Percentiles rank a stretch among this genome's conserved stretches.
phyloP scores from a whole-genome alignment of 2,329 filamentous ascomycete genomes.

The Beauveria rudraprayagi region DNA sequence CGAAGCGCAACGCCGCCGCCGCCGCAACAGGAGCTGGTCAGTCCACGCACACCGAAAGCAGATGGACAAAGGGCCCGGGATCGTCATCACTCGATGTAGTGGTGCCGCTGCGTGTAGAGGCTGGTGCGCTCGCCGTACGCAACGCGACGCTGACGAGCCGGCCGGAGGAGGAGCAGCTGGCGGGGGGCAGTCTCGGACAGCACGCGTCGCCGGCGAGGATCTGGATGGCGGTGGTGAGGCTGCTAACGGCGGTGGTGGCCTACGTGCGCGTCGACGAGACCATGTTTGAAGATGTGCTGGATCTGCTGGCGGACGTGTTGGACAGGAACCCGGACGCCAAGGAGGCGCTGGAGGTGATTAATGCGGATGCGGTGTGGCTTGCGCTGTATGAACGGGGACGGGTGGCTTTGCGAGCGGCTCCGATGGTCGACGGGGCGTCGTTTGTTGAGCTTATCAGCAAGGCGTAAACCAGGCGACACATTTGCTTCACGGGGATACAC shows the following conservation, averaged over 20 bases:
- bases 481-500: not conserved
- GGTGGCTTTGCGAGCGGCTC: conserved; percentile 28
- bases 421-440: conserved; percentile 33
- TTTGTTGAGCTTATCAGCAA: not conserved
- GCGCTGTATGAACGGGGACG: conserved; percentile 41
- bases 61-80: conserved; percentile 11
- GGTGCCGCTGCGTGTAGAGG: conserved; percentile 24
- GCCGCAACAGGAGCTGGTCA: not conserved
- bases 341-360: conserved; percentile 53
- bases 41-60: conserved; percentile 10
- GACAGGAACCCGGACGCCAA: conserved; percentile 39
- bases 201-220: conserved; percentile 55
- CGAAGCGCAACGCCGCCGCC: conserved; percentile 30
- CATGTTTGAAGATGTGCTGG: conserved; percentile 63
- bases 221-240: conserved; percentile 53
- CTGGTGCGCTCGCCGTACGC: conserved; percentile 2
- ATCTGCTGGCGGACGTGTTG: conserved; percentile 47
- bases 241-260: conserved; percentile 54
- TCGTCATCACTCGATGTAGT: conserved; percentile 17
- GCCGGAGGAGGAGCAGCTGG: not conserved
- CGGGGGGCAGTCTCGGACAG: conserved; percentile 38
- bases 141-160: not conserved
- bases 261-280: conserved; percentile 59
- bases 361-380: conserved; percentile 73
- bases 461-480: not conserved